Evolutionary conservation across 2,329 filamentous ascomycete species (phyloP).

Genomic region (Arachnomyces sp.): DNA sequence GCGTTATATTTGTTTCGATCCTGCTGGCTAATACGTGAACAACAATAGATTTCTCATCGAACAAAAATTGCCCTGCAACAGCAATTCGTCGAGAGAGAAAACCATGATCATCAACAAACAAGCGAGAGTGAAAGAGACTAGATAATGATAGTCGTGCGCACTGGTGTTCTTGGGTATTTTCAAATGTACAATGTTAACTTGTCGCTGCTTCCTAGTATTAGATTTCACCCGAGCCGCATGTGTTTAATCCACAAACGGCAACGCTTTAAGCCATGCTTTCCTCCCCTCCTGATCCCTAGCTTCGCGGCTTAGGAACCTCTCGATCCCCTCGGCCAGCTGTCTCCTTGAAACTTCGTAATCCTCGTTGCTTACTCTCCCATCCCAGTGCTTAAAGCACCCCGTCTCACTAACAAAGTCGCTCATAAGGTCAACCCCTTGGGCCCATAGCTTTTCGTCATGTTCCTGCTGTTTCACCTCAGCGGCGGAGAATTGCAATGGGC

Average conservation of each 20-base stretch:
- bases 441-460: constrained; percentile 17
- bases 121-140: no score
- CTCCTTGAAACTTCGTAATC: constrained; percentile 16
- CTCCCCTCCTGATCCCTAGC: constrained; percentile 17
- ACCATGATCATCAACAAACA: no score
- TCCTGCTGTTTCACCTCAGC: constrained; percentile 14
- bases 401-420: constrained; percentile 15
- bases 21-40: no score
- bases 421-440: constrained; percentile 19
- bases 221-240: no score
- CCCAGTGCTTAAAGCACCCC: constrained; percentile 21
- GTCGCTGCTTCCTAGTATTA: no score
- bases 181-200: no score
- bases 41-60: no score
- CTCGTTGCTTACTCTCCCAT: constrained; percentile 16
- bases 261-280: constrained; percentile 14
- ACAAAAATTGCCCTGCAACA: no score
- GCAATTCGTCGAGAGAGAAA: no score
- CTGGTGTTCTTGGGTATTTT: no score
- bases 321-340: constrained; percentile 16
- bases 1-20: no score
- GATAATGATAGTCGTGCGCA: no score
- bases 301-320: constrained; percentile 18
- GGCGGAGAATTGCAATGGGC: constrained; percentile 15
- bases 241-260: constrained; percentile 17